Evolutionary conservation across 352 stramenopile species (phyloP).

Genomic region (Pythium rishiriense): DNA sequence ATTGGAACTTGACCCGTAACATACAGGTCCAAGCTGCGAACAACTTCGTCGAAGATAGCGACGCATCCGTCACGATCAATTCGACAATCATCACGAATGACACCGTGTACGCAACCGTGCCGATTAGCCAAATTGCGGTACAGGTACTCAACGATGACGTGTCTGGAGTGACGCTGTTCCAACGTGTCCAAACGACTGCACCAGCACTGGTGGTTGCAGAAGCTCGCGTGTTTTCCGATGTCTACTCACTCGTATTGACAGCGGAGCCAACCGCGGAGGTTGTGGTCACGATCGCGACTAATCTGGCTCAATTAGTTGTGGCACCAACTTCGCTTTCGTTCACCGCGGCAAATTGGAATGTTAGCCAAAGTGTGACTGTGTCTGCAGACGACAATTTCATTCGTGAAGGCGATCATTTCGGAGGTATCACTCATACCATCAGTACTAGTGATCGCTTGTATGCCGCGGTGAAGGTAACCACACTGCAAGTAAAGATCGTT

Average conservation of each 20-base stretch:
- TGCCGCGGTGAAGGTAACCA: constrained; percentile 22
- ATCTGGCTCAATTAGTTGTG: constrained; percentile 42
- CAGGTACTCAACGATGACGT: constrained; percentile 57
- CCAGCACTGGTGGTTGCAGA: constrained; percentile 53
- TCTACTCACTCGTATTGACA: constrained; percentile 50
- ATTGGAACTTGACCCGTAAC: constrained; percentile 37
- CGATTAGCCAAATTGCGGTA: constrained; percentile 30
- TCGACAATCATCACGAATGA: constrained; percentile 37
- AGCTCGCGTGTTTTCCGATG: constrained; percentile 40
- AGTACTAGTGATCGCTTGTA: constrained; percentile 38
- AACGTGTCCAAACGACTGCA: constrained; percentile 34
- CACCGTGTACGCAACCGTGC: constrained; percentile 32
- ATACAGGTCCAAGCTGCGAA: constrained; percentile 47
- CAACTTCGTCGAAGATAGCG: constrained; percentile 54
- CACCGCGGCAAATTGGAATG: constrained; percentile 50
- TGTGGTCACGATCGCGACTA: constrained; percentile 32
- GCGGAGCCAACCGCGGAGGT: constrained; percentile 49
- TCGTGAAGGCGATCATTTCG: constrained; percentile 43
- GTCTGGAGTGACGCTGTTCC: constrained; percentile 46
- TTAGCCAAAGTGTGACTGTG: constrained; percentile 39
- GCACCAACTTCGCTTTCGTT: constrained; percentile 38
- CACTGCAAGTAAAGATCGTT: constrained; percentile 50
- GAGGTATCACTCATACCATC: constrained; percentile 33
- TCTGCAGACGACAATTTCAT: constrained; percentile 49
- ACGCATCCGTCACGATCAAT: constrained; percentile 29